A percentile compares a stretch with the other conserved stretches of the same genome.
phyloP scores from a whole-genome alignment of 78 protist genomes.

The Dictyostelium capitatum region DNA sequence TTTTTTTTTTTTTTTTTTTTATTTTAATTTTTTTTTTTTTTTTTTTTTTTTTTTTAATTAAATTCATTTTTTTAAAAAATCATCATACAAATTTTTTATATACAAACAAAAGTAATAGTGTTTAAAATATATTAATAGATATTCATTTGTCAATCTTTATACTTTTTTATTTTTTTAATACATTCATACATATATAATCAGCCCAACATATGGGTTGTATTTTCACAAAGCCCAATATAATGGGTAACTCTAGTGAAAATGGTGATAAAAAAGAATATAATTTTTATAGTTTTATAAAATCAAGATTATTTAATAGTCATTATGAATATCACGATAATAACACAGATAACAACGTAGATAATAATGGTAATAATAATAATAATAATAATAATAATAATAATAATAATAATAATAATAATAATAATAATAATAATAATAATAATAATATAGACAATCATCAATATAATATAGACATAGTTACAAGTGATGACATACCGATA shows the following conservation, averaged over 20 bases:
- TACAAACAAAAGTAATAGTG: too few relatives aligned
- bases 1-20: too few relatives aligned
- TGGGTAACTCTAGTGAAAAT: background rate
- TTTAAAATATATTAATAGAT: too few relatives aligned
- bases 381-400: background rate
- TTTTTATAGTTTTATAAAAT: background rate
- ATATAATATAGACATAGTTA: too few relatives aligned
- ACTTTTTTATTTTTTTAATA: background rate
- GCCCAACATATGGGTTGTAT: slow-evolving; percentile 13
- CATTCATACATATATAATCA: background rate
- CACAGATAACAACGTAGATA: background rate
- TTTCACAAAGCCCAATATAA: background rate
- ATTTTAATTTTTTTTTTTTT: too few relatives aligned
- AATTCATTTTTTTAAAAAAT: too few relatives aligned
- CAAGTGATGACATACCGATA: slow-evolving; percentile 4
- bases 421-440: background rate
- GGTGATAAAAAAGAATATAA: background rate
- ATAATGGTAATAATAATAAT: background rate
- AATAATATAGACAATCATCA: background rate
- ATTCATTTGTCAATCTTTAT: too few relatives aligned
- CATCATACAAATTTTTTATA: too few relatives aligned
- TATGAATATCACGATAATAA: background rate
- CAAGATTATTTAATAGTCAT: background rate
- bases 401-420: background rate
- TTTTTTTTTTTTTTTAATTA: too few relatives aligned